These are phyloP conservation scores for Zygoascus meyerae DNA, from an alignment of 1,139 yeast species.

Conservation along the genomic window DNA sequence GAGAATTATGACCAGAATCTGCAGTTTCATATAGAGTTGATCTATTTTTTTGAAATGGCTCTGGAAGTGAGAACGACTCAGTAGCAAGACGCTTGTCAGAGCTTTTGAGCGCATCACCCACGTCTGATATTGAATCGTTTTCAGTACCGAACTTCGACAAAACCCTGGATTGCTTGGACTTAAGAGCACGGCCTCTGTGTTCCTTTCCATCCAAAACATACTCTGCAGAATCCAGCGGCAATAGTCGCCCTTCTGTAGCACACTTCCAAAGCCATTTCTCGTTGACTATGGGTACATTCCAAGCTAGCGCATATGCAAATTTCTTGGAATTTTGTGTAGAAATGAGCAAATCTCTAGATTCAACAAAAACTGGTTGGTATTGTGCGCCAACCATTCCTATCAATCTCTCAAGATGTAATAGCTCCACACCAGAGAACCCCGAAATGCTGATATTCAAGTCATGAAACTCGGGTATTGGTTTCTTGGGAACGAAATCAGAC, in stretches of 20 bases:
- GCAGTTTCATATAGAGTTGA: background rate
- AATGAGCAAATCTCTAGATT: slow-evolving; percentile 56
- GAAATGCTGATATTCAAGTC: slow-evolving; percentile 56
- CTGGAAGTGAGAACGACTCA: background rate
- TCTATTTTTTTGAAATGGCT: background rate
- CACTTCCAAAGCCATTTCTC: slow-evolving; percentile 49
- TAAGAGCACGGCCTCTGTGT: slow-evolving; percentile 6
- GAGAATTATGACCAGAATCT: background rate
- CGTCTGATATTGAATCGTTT: slow-evolving; percentile 3
- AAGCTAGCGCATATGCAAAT: slow-evolving; percentile 47
- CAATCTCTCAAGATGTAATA: slow-evolving; percentile 65
- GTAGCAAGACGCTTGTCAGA: background rate
- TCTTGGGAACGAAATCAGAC: slow-evolving; percentile 55
- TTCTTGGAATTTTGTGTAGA: slow-evolving; percentile 46
- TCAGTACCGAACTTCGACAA: slow-evolving; percentile 3
- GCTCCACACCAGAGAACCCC: slow-evolving; percentile 81
- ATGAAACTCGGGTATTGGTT: slow-evolving; percentile 32
- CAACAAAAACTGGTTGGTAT: slow-evolving; percentile 47
- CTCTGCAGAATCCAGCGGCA: slow-evolving; percentile 30
- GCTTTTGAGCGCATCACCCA: background rate
- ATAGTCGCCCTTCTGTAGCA: slow-evolving; percentile 27
- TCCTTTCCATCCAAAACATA: slow-evolving; percentile 41
- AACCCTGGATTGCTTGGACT: background rate
- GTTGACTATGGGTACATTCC: slow-evolving; percentile 53
- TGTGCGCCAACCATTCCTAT: slow-evolving; percentile 43